Evolutionary conservation across 352 stramenopile genomes (phyloP), one percentile per base, ranked within the genome.

Genomic region (Hyaloperonospora arabidopsidis): DNA sequence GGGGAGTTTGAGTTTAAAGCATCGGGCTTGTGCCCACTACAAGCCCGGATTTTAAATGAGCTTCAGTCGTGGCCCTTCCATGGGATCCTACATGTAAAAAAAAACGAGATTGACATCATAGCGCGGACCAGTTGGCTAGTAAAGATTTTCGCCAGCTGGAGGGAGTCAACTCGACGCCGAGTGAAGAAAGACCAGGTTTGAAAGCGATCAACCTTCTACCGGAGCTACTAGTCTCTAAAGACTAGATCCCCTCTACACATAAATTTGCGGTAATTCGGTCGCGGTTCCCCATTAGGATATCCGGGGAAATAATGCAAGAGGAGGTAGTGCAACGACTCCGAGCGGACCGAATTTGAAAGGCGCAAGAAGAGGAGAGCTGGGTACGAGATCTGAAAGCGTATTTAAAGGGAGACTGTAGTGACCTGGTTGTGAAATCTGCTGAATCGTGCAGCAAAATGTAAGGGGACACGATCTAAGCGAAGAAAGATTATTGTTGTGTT

Each of bases 91-190:
- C 47, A 54, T 46, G 22, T 55, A 1, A 55, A n/a, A n/a, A n/a
- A n/a, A n/a, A 48, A n/a, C 49, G 38, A 14, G 49, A 55, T 21
- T 48, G 49, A 23, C 40, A 49, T 14, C 36, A 39, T 2, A 34
- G 23, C 32, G 49, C 49, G 2, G 25, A 55, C 28, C 23, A 7
- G n/a, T 15, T 55, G 1, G 38, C 36, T 7, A 48, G 38, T 28
- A 13, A 35, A 38, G 43, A 48, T 13, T 21, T 63, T 11, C 55
- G 54, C 15, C 43, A 45, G 0, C 19, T 51, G 14, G 41, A 28
- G 2, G 43, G 48, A 5, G 22, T 45, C 7, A 45, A 3, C 1
- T 23, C 17, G 5, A 25, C 4, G 25, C 25, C 25, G 25, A n/a
- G 0, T 8, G 4, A 32, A 32, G 25, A 8, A 8, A 32, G 25